phyloP scores from a whole-genome alignment of 352 stramenopile genomes.

The Phytophthora brassicae region DNA sequence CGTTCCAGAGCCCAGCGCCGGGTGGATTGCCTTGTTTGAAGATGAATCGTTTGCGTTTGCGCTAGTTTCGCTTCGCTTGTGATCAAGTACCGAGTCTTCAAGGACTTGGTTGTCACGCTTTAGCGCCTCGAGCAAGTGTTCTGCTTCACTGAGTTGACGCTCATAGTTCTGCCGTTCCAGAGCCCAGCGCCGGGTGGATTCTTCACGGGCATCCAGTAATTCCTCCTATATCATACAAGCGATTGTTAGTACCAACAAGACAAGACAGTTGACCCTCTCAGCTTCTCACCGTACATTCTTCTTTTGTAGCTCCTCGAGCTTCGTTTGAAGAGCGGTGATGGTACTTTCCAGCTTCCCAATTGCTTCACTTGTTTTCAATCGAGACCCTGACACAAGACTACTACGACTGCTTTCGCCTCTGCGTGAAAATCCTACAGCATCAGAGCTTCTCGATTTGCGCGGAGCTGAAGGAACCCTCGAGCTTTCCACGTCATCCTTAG shows the following conservation, averaged over 20 bases:
- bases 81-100: constrained; percentile 57
- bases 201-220: constrained; percentile 56
- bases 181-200: constrained; percentile 64
- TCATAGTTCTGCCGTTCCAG: constrained; percentile 75
- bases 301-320: constrained; percentile 70
- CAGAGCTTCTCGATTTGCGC: constrained; percentile 23
- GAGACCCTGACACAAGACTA: constrained; percentile 13
- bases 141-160: constrained; percentile 56
- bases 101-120: constrained; percentile 59
- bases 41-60: too few species aligned
- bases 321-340: constrained; percentile 49
- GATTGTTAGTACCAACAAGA: constrained; percentile 1
- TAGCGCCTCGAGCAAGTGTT: constrained; percentile 59
- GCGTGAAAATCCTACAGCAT: constrained; percentile 7
- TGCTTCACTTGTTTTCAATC: constrained; percentile 32
- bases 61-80: constrained; percentile 30
- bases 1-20: constrained; percentile 69
- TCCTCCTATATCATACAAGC: constrained; percentile 43
- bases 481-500: constrained; percentile 23
- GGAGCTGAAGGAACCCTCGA: constrained; percentile 15
- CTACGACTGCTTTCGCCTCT: constrained; percentile 9
- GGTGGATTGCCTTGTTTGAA: too few species aligned
- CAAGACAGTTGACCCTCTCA: neutral
- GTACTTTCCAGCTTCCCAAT: constrained; percentile 62
- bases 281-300: constrained; percentile 66